Conservation (phyloP, 2,329 filamentous ascomycete species). For the Aspergillus brunneoviolaceus region DNA sequence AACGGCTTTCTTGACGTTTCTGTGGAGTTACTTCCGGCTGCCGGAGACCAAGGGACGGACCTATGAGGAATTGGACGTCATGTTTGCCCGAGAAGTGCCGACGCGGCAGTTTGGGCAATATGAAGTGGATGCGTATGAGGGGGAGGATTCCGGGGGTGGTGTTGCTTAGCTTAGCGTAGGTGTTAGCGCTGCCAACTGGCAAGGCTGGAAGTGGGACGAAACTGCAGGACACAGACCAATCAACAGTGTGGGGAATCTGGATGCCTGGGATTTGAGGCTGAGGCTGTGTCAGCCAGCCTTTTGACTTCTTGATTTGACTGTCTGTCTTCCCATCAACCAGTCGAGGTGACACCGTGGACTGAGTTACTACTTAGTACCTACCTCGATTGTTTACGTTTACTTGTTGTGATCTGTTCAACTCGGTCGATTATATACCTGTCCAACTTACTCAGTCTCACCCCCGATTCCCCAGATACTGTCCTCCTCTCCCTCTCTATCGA, state of each 20-base stretch:
- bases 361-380: background rate
- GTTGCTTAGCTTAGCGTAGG: no score
- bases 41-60: constrained; percentile 44
- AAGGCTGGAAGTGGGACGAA: background rate
- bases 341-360: background rate
- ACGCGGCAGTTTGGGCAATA: constrained; percentile 34
- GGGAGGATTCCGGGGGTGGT: background rate
- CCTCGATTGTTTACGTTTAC: no score
- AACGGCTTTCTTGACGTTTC: constrained; percentile 33
- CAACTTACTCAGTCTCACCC: no score
- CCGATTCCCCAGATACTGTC: background rate
- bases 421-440: no score
- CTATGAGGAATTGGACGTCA: constrained; percentile 44
- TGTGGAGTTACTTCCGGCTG: constrained; percentile 44
- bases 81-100: constrained; percentile 41
- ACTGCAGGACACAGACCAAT: constrained; percentile 17
- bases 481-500: background rate
- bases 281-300: constrained; percentile 16
- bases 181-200: background rate
- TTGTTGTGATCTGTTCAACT: no score
- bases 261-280: constrained; percentile 25
- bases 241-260: constrained; percentile 23
- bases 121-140: background rate
- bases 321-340: background rate
- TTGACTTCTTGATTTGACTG: background rate